Evolutionary conservation across 2,329 filamentous ascomycete genomes (phyloP), one percentile per base, ranked within the genome.

Genomic region (Lachnellula subtilissima): DNA sequence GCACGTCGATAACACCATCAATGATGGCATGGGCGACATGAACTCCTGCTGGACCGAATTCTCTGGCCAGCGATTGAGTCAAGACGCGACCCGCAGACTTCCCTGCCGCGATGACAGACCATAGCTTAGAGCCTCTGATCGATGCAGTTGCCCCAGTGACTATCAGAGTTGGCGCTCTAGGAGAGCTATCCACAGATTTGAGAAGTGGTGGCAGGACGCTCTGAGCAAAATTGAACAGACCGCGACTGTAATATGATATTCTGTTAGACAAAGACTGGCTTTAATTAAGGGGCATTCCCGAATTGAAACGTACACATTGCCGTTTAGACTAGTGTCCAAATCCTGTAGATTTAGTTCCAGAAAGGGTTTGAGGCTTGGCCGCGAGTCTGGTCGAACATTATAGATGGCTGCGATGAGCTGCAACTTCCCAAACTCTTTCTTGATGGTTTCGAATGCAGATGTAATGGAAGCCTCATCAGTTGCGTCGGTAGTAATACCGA

Each of bases 61-160:
- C 90, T 53, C 87, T 80, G 0, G 90, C 87, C 25, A 95, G 76
- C n/a, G 82, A 86, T 71, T 92, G 89, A 1, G 81, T 78, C 53
- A 95, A 71, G 0, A 85, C 88, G n/a, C 90, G 78, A 64, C 87
- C 75, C 8, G 88, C 89, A 70, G 89, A 94, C 69, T 94, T 95
- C 39, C 86, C 86, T 1, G 84, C 81, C 0, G 89, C 86, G 67
- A 95, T 93, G 12, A 80, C 73, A 1, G 83, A 75, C 69, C 90
- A 88, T 17, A 76, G 73, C 1, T 87, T 83, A 17, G 84, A 88
- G 6, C 87, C 87, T 67, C 85, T 88, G 32, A 92, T 64, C 0
- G 86, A 88, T 0, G 89, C 91, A 0, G 90, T 95, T 0, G 91
- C 90, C 28, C 91, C 91, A 0, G 90, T 94, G 73, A 94, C 88